Evolutionary conservation across 2,329 filamentous ascomycete species (phyloP).

Genomic region (Pseudogymnoascus sp.): DNA sequence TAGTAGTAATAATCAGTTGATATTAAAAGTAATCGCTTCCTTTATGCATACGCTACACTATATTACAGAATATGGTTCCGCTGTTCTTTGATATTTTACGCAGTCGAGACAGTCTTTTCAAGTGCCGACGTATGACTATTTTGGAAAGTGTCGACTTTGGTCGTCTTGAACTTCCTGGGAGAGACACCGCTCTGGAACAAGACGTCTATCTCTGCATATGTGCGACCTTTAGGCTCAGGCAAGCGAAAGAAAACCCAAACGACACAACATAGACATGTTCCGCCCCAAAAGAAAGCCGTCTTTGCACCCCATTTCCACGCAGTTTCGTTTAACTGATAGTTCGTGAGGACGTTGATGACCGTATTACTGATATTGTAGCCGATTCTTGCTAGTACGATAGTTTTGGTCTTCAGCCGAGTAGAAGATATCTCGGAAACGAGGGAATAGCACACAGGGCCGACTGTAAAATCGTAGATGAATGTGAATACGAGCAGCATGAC

Average conservation of each 20-base stretch:
- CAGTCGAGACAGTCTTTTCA: neutral
- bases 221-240: constrained; percentile 38
- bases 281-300: constrained; percentile 37
- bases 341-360: constrained; percentile 27
- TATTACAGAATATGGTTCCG: neutral
- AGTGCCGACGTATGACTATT: neutral
- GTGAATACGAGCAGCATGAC: constrained; percentile 33
- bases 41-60: neutral
- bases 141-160: neutral
- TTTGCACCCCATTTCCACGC: constrained; percentile 34
- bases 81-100: neutral
- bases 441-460: constrained; percentile 34
- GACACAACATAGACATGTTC: constrained; percentile 32
- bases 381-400: constrained; percentile 34
- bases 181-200: constrained; percentile 34
- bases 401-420: constrained; percentile 34
- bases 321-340: constrained; percentile 33
- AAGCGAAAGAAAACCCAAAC: constrained; percentile 34
- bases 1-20: neutral
- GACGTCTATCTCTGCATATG: constrained; percentile 40
- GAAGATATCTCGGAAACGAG: constrained; percentile 38
- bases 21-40: neutral
- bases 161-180: constrained; percentile 24
- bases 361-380: constrained; percentile 32
- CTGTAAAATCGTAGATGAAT: constrained; percentile 34